Conservation (phyloP, 768 basidiomycete species). For the Lyophyllum decastes region DNA sequence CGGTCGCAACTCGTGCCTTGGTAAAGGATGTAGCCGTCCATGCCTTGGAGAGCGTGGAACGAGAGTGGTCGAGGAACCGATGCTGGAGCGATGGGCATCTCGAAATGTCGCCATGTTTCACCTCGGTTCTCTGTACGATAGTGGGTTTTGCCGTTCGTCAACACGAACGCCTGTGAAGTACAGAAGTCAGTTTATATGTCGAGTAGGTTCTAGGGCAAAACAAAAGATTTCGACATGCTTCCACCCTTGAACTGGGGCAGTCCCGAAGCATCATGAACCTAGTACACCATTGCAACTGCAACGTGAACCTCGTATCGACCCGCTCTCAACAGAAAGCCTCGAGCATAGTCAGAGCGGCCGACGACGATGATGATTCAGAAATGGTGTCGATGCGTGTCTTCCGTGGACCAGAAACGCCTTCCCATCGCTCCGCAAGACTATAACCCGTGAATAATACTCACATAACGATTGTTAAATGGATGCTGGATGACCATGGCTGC, state of each 20-base stretch:
- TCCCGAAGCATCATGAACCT: no score
- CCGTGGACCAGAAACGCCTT: neutral
- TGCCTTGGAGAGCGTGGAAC: conserved; percentile 82
- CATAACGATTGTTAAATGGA: conserved; percentile 79
- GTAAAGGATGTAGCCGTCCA: conserved; percentile 75
- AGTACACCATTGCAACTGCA: no score
- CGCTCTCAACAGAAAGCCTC: no score
- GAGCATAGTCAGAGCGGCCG: no score
- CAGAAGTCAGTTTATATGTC: neutral
- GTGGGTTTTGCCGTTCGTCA: conserved; percentile 75
- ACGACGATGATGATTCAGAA: no score
- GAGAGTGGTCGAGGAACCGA: conserved; percentile 67
- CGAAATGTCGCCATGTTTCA: conserved; percentile 82
- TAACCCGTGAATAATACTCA: conserved; percentile 31
- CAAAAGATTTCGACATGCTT: no score
- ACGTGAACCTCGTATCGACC: no score
- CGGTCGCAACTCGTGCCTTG: conserved; percentile 70
- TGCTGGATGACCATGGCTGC: conserved; percentile 81
- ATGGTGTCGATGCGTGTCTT: no score
- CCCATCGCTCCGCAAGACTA: neutral
- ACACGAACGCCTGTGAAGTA: conserved; percentile 74
- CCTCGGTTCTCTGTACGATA: conserved; percentile 90
- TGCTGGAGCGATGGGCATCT: conserved; percentile 62
- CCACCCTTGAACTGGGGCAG: no score
- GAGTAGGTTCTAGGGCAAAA: neutral